A percentile compares a stretch with the other conserved stretches of the same genome.
phyloP scores from a whole-genome alignment of 495 filamentous ascomycete genomes.

The Penicillium mononematosum region DNA sequence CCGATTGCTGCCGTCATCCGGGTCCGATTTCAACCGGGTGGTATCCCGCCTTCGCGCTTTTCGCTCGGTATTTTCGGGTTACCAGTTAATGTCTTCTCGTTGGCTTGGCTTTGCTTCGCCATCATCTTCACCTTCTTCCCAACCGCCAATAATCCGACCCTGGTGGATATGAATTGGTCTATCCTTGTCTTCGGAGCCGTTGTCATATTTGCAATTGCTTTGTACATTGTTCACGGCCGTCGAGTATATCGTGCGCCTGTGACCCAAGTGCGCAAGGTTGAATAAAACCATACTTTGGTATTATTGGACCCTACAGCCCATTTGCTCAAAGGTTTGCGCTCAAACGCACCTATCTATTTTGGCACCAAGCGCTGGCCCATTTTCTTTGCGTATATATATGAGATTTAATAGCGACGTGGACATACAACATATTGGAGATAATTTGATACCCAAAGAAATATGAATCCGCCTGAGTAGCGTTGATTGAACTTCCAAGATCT shows the following conservation, averaged over 20 bases:
- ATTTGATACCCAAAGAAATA: constrained; percentile 1
- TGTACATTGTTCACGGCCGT: constrained; percentile 43
- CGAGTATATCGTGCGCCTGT: constrained; percentile 44
- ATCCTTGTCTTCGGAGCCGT: constrained; percentile 42
- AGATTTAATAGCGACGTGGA: constrained; percentile 15
- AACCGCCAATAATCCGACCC: constrained; percentile 30
- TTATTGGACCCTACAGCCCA: neutral
- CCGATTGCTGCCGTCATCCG: constrained; percentile 32
- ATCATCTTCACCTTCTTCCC: constrained; percentile 52
- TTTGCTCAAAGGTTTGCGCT: neutral
- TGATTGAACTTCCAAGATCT: neutral
- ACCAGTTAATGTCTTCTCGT: constrained; percentile 27
- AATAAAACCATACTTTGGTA: constrained; percentile 9
- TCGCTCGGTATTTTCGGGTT: constrained; percentile 27
- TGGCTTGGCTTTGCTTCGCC: constrained; percentile 30
- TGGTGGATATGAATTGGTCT: constrained; percentile 44
- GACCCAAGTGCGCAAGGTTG: constrained; percentile 27
- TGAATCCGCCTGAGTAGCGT: neutral
- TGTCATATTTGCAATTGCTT: constrained; percentile 42
- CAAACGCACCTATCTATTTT: neutral
- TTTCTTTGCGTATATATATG: constrained; percentile 4
- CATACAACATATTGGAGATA: neutral
- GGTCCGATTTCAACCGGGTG: constrained; percentile 24
- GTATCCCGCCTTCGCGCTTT: constrained; percentile 27
- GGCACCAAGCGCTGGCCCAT: constrained; percentile 11